Evolutionary conservation across 2,329 filamentous ascomycete species (phyloP).

Genomic region (Hirsutella rhossiliensis): DNA sequence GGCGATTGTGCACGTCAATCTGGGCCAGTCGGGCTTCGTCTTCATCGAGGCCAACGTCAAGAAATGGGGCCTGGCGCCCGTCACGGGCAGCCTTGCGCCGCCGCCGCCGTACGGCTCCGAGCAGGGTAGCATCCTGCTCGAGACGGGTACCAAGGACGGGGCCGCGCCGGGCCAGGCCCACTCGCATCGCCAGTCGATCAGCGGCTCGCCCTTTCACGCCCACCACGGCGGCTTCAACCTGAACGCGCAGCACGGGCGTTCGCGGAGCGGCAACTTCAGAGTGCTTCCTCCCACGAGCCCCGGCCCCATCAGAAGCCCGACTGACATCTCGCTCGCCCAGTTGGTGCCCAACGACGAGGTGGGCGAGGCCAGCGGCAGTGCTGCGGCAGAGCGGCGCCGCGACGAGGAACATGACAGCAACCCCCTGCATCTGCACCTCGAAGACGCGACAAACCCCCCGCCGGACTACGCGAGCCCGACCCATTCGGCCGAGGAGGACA

Average conservation of each 20-base stretch:
- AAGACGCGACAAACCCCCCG: conserved; percentile 50
- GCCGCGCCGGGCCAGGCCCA: conserved; percentile 31
- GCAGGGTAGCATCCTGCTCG: conserved; percentile 89
- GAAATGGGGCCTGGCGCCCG: conserved; percentile 96
- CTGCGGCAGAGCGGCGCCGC: conserved; percentile 11
- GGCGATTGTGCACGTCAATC: conserved; percentile 88
- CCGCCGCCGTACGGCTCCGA: conserved; percentile 95
- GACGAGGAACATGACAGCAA: conserved; percentile 21
- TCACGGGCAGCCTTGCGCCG: conserved; percentile 87
- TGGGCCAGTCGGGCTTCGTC: conserved; percentile 94
- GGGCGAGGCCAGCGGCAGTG: conserved; percentile 43
- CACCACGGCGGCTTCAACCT: conserved; percentile 34
- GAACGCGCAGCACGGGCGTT: conserved; percentile 56
- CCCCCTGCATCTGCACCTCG: conserved; percentile 27
- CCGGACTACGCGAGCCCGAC: conserved; percentile 60
- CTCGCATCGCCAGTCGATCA: conserved; percentile 33
- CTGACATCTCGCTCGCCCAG: conserved; percentile 88
- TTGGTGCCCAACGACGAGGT: conserved; percentile 59
- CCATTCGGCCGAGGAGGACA: conserved; percentile 42
- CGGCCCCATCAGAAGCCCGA: conserved; percentile 80
- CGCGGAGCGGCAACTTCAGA: conserved; percentile 67
- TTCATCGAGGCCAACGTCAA: conserved; percentile 99
- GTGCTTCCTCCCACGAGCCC: conserved; percentile 70
- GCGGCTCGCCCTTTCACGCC: conserved; percentile 20
- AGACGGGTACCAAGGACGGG: conserved; percentile 61